Base-by-base conservation (phyloP, 1,139 yeast species). In the Scheffersomyces illinoinensis region DNA sequence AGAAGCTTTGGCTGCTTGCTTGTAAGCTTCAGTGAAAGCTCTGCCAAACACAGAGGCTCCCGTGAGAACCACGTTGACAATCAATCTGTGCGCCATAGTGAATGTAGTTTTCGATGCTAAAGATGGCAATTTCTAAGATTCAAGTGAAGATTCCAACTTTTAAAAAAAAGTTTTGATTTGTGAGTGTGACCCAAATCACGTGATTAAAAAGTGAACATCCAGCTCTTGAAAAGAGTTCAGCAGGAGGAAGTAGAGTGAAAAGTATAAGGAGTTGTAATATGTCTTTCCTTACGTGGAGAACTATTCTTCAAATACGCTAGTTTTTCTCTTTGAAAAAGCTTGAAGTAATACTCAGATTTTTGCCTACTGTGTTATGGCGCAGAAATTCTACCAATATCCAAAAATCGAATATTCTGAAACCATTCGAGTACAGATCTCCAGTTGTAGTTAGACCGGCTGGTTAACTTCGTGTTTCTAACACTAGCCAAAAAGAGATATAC, bases 21-120 rank as follows among this genome's bases (percentile, higher is more conserved):
- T 90, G 81, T 93, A 95, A 0, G 99, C 98, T 73, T 93, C 97
- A n/a, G 93, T 85, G 75, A 95, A 95, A 0, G 99, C 99, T 66
- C 91, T 86, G 57, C 98, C 98, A 71, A 95, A 93, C 52, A 95
- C 98, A 63, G 92, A 89, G 14, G 98, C 96, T 58, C 98, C 98
- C 21, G 98, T 93, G 71, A 93, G 85, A 60, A 93, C 85, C 64
- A 95, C 97, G 76, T 91, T 95, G 66, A 91, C 92, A 58, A 95
- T 71, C 63, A 95, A 84, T 79, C 98, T 87, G 74, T 93, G 97
- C 64, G 99, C 98, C 98, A 81, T 81, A 58, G 56, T 63, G 50
- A 54, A 19, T 17, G 56, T 52, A 53, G 53, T 57, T 49, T 58
- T 46, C 39, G 55, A 14, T 39, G 46, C 14, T 19, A 52, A 52